A percentile compares a stretch with the other conserved stretches of the same genome.
Evolutionary conservation across 441 rosid genomes (phyloP).

Genomic region (Gossypium lobatum): DNA sequence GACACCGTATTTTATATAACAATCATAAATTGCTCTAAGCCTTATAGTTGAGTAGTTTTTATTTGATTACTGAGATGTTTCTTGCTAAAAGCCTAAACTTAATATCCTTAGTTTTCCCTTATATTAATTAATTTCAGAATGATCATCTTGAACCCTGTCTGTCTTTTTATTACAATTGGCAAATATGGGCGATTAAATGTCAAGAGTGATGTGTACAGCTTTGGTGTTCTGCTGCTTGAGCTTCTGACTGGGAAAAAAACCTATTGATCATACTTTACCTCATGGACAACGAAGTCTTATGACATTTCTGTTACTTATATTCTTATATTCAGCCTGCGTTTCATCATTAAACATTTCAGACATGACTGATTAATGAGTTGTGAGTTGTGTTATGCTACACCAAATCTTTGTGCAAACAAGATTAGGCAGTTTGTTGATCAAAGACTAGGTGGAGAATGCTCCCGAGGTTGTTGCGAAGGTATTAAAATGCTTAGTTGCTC

Average conservation of each 20-base stretch:
- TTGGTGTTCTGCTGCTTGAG: slow-evolving; percentile 67
- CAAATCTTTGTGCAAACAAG: slow-evolving; percentile 68
- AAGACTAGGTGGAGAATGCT: slow-evolving; percentile 63
- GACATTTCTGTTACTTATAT: slow-evolving; percentile 26
- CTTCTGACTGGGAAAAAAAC: slow-evolving; percentile 63
- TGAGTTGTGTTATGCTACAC: slow-evolving; percentile 45
- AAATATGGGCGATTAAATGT: slow-evolving; percentile 66
- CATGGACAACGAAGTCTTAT: slow-evolving; percentile 69
- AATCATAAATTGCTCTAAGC: not conserved
- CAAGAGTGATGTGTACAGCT: slow-evolving; percentile 71
- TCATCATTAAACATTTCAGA: not conserved
- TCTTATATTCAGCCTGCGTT: not conserved
- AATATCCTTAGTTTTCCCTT: not conserved
- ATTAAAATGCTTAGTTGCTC: not conserved
- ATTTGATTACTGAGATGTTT: slow-evolving; percentile 9
- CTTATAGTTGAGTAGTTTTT: not conserved
- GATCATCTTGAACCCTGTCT: slow-evolving; percentile 6
- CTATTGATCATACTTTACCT: slow-evolving; percentile 67
- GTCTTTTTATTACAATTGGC: slow-evolving; percentile 15
- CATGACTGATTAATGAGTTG: not conserved
- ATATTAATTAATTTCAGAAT: slow-evolving; percentile 6
- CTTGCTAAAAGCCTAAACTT: not conserved
- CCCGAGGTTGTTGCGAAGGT: slow-evolving; percentile 74
- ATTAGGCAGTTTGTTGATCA: slow-evolving; percentile 66
- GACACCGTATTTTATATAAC: not conserved